Evolutionary conservation across 2,329 filamentous ascomycete species (phyloP), one percentile per base, ranked within the genome.

Genomic region (Penicillium sp.): DNA sequence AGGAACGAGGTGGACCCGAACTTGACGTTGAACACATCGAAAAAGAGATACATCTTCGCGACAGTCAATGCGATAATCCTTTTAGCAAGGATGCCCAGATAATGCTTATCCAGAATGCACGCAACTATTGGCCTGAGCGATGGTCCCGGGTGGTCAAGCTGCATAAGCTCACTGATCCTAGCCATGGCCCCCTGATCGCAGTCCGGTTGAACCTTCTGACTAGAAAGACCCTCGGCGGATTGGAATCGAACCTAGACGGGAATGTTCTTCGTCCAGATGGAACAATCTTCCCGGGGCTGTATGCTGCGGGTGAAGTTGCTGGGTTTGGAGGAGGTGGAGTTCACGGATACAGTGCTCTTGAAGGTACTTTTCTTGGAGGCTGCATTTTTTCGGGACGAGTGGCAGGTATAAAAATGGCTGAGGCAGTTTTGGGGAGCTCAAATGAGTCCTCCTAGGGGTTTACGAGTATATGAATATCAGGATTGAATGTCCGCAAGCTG

Each of bases 51-150:
- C 39, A 33, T 7, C 19, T 44, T 31, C 49, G 49, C 21, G 49
- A 52, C 45, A 43, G 27, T 5, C 49, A 52, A 26, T 24, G 43
- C 39, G 49, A 52, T 13, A 52, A 52, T n/a, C 7, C 37, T n/a
- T 52, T 31, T 13, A 52, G 21, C 37, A 52, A 52, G 16, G 49
- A 52, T 52, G 49, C 49, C 8, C 49, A 52, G 31, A 52, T 52
- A 13, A 52, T 52, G 49, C 49, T 52, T 2, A 52, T 52, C 8
- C 37, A 29, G 8, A 52, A 52, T 22, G 49, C 49, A 11, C 19
- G 37, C 16, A 45, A 31, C 19, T 52, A 52, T 19, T 52, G 49
- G 49, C 49, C 49, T 11, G 49, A 52, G 13, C 37, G 39, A 44
- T 44, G 37, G 49, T 44, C 26, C 8, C 37, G 49, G 31, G 49